Evolutionary conservation across 768 basidiomycete genomes (phyloP).

Genomic region (Pulveroboletus sp.): DNA sequence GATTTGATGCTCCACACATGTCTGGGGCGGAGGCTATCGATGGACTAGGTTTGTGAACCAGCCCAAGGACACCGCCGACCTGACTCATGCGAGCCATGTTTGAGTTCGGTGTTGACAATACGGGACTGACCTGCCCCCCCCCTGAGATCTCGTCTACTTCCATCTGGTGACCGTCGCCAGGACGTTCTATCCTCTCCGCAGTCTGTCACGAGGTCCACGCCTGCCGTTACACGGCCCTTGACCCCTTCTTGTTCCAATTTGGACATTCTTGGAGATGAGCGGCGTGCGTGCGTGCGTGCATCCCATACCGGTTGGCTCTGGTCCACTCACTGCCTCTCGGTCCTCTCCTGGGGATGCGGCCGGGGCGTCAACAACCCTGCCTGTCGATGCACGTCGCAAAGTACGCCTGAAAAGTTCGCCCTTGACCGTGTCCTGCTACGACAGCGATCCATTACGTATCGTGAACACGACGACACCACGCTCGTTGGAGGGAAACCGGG

Average conservation of each 20-base stretch:
- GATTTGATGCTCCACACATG: slow-evolving; percentile 10
- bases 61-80: slow-evolving; percentile 1
- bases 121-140: slow-evolving; percentile 12
- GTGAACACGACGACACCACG: not conserved
- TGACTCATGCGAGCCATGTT: slow-evolving; percentile 1
- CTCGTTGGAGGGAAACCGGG: not conserved
- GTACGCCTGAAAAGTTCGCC: not conserved
- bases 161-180: slow-evolving; percentile 5
- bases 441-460: slow-evolving; percentile 18
- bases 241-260: slow-evolving; percentile 10
- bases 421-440: not conserved
- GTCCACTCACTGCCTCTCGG: not conserved
- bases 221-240: slow-evolving; percentile 13
- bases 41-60: slow-evolving; percentile 6
- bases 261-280: not conserved
- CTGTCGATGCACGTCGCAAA: not conserved
- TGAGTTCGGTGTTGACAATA: slow-evolving; percentile 4
- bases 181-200: not conserved
- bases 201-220: slow-evolving; percentile 2
- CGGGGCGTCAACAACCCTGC: too few species aligned
- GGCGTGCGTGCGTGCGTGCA: not conserved
- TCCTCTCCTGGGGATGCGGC: not conserved
- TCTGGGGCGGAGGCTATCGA: slow-evolving; percentile 6
- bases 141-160: slow-evolving; percentile 1
- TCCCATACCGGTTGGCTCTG: not conserved